phyloP scores from a whole-genome alignment of 2,329 filamentous ascomycete genomes.

The Calonectria multiphialidica region DNA sequence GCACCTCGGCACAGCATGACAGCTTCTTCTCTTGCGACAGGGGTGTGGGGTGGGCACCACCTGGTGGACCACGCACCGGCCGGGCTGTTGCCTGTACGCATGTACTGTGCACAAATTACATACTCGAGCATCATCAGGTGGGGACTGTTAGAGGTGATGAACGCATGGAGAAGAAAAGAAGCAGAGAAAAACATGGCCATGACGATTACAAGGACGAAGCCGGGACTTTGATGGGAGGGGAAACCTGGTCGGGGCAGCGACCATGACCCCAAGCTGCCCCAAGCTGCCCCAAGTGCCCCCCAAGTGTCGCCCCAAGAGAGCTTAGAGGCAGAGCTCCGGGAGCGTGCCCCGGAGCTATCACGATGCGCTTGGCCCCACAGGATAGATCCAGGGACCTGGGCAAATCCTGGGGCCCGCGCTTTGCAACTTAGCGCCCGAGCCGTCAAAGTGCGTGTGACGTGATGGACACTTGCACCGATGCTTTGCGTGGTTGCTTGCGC shows the following conservation, averaged over 20 bases:
- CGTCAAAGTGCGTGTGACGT: constrained; percentile 11
- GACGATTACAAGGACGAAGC: neutral
- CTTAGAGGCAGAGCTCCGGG: neutral
- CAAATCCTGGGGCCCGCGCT: neutral
- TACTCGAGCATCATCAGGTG: neutral
- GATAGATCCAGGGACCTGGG: constrained; percentile 6
- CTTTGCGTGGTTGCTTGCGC: neutral
- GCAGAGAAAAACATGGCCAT: neutral
- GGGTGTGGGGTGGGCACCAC: neutral
- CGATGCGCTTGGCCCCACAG: constrained; percentile 1
- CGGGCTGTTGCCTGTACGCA: neutral
- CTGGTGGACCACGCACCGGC: neutral
- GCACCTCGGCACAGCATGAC: neutral
- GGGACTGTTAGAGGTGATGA: neutral
- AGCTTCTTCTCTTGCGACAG: neutral
- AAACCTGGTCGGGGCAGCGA: neutral
- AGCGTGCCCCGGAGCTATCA: neutral
- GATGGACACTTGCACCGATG: neutral
- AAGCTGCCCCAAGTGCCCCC: neutral
- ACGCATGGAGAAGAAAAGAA: neutral
- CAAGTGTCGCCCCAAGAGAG: neutral
- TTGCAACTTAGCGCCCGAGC: constrained; percentile 12
- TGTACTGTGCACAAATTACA: no score
- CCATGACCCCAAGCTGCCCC: neutral
- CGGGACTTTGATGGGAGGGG: neutral